These are phyloP conservation scores for Panellus pusillus DNA, from an alignment of 768 basidiomycete genomes.

Conservation along the genomic window DNA sequence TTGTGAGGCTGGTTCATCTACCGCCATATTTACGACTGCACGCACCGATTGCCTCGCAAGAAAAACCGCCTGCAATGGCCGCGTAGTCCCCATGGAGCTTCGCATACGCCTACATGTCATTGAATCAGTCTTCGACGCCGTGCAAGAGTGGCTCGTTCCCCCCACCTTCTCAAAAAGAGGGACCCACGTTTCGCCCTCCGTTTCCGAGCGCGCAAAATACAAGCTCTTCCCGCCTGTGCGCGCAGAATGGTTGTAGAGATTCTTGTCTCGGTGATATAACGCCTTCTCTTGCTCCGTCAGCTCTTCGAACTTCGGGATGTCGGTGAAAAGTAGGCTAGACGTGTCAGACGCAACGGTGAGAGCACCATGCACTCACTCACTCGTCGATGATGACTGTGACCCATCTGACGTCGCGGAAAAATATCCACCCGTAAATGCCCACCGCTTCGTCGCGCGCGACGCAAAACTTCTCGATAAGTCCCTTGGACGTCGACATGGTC, in stretches of 20 bases:
- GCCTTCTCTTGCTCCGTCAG: constrained; percentile 40
- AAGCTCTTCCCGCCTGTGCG: constrained; percentile 48
- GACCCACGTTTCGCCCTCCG: constrained; percentile 55
- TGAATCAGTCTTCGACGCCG: no score
- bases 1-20: not conserved
- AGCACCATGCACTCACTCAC: constrained; percentile 31
- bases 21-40: not conserved
- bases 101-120: constrained; percentile 41
- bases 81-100: constrained; percentile 52
- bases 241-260: constrained; percentile 43
- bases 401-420: constrained; percentile 53
- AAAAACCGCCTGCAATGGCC: constrained; percentile 35
- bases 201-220: constrained; percentile 50
- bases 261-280: constrained; percentile 53
- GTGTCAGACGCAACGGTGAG: not conserved
- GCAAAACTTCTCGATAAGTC: constrained; percentile 52
- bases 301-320: constrained; percentile 52
- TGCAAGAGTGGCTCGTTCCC: not conserved
- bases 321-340: constrained; percentile 45
- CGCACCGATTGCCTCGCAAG: constrained; percentile 43
- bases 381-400: constrained; percentile 58
- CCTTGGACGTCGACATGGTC: constrained; percentile 46
- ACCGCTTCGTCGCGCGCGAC: constrained; percentile 50
- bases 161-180: constrained; percentile 52
- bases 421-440: constrained; percentile 61